Evolutionary conservation across 164 flowering plant species (phyloP), one percentile per base, ranked within the genome.

Genomic region (Brasenia schreberi): DNA sequence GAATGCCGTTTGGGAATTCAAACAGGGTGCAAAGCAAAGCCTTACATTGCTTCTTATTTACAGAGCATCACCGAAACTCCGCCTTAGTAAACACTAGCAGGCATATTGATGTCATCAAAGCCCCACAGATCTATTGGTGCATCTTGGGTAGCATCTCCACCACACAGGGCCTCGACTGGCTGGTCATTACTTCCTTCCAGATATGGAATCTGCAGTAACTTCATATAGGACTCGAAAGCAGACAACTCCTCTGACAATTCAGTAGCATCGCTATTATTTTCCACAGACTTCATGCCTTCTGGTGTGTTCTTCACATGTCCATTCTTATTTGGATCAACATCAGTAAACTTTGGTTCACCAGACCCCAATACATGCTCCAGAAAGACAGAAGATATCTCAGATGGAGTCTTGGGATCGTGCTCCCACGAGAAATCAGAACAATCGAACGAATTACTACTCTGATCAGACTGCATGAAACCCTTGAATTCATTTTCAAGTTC

Each of bases 61-160:
- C 39, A 33, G 39, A 33, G 39, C 39, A 33, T 33, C 39, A 33
- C 39, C 39, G 39, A 33, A 33, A 33, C 39, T 33, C 39, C 39
- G 4, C 39, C 39, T 33, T 3, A 33, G 39, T 33, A 33, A 33
- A 33, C 39, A 33, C 39, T 33, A 33, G 39, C 39, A 33, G 39
- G 39, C 39, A 33, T 33, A 33, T 83, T 71, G 61, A 87, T 71
- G 67, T 89, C 90, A 68, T 87, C 97, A 33, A 92, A 89, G 81
- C 81, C 77, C 99, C 99, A 95, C 63, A 94, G 84, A 67, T 87
- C 84, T 78, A 84, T 64, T 7, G 78, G 49, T 67, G 75, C 81
- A 71, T 85, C 90, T 79, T 84, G 95, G 68, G 80, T 65, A 18
- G 80, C 62, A 49, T 82, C 87, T 17, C 79, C 89, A 42, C 64